Evolutionary conservation across 2,329 filamentous ascomycete genomes (phyloP).

Genomic region (Botrytis deweyae): DNA sequence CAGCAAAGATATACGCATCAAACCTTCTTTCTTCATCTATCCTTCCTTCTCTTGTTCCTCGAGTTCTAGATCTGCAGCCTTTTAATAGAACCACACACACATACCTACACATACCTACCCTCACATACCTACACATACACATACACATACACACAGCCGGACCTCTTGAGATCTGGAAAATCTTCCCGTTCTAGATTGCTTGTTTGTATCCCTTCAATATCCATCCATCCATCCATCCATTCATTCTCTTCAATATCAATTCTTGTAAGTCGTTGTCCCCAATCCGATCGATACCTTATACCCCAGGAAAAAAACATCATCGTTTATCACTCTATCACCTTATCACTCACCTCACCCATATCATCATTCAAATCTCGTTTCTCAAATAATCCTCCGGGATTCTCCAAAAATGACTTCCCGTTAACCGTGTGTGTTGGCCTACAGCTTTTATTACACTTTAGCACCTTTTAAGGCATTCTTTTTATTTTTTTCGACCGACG

Average conservation of each 20-base stretch:
- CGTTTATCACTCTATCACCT: background rate
- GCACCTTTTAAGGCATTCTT: constrained; percentile 10
- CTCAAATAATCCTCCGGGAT: constrained; percentile 9
- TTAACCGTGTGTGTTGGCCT: background rate
- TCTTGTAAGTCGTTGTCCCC: constrained; percentile 8
- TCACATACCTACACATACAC: too few species aligned
- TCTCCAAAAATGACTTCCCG: constrained; percentile 13
- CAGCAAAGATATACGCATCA: background rate
- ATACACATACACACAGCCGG: constrained; percentile 14
- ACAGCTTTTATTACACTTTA: background rate
- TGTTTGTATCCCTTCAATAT: background rate
- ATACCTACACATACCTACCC: background rate
- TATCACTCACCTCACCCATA: background rate
- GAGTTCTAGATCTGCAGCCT: constrained; percentile 10
- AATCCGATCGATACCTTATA: background rate
- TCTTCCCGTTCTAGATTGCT: constrained; percentile 13
- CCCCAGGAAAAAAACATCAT: background rate
- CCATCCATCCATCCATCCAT: background rate
- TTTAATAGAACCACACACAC: constrained; percentile 14
- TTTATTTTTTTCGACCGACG: constrained; percentile 7
- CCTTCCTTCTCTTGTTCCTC: background rate
- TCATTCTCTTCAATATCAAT: background rate
- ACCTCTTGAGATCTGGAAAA: background rate
- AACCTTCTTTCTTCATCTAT: constrained; percentile 9
- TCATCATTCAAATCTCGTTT: constrained; percentile 4